Evolutionary conservation across 768 basidiomycete genomes (phyloP), one percentile per base, ranked within the genome.

Genomic region (Lentinula sp.): DNA sequence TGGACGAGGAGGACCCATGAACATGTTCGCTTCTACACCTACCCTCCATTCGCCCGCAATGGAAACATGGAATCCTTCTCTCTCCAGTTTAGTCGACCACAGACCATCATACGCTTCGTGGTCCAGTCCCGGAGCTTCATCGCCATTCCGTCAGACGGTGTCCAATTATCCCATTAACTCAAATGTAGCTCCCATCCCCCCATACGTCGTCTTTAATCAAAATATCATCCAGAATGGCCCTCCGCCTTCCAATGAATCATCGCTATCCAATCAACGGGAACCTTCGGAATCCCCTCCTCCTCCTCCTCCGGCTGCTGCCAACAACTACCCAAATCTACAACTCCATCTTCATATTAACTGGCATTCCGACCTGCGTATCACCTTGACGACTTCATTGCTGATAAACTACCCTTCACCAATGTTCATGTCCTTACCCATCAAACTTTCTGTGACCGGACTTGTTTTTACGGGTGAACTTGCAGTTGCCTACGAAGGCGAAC

Each of bases 361-460:
- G 86, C 83, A 87, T 57, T 93, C 95, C 9, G 87, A 97, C 71
- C 79, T 98, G 8, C 88, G 91, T 15, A 79, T 99, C 66, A 91
- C 91, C 7, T 81, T 99, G 59, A 87, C 91, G 35, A 98, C 97
- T 0, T 95, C 93, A 8, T 81, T 98, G 32, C 84, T 95, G 63
- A 95, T 99, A 74, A 97, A 99, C 74, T 98, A 98, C 71, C 97
- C 97, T 5, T 94, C 94, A 0, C 88, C 90, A 0, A 84, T 90
- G 71, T 98, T 99, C 80, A 98, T 99, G 95, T 88, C 92, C 13
- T 82, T 99, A 28, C 97, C 97, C 6, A 91, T 99, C 72, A 90
- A 91, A 68, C 86, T 98, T 59, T 90, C 88, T n/a, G 85, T 98
- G 32, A 95, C 90, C 0, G 92, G 93, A 0, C 79, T 98, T 61